Evolutionary conservation across 352 stramenopile genomes (phyloP).

Genomic region (Pythium monospermum): DNA sequence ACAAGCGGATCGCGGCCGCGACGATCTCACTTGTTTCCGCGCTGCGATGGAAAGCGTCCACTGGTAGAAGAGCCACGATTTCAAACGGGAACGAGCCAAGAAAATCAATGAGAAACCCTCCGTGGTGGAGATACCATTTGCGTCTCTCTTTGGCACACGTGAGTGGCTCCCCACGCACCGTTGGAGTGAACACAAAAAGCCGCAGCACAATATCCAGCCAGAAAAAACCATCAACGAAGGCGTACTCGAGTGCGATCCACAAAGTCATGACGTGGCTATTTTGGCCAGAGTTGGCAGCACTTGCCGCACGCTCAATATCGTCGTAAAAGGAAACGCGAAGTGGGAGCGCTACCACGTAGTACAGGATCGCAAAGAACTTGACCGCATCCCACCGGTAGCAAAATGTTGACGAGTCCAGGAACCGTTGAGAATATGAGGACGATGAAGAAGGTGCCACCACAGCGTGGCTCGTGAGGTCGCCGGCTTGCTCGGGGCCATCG

Average conservation of each 20-base stretch:
- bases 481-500: neutral
- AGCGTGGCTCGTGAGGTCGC: neutral
- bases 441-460: too few species aligned
- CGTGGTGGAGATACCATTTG: slow-evolving; percentile 20
- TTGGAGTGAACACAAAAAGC: slow-evolving; percentile 21
- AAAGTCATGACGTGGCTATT: slow-evolving; percentile 10
- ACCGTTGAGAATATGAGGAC: neutral
- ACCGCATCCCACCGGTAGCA: slow-evolving; percentile 25
- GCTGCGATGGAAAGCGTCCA: slow-evolving; percentile 10
- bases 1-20: slow-evolving; percentile 16
- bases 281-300: slow-evolving; percentile 8
- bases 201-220: slow-evolving; percentile 24
- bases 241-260: slow-evolving; percentile 27
- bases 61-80: slow-evolving; percentile 16
- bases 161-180: slow-evolving; percentile 15
- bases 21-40: slow-evolving; percentile 9
- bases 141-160: slow-evolving; percentile 4
- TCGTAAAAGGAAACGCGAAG: slow-evolving; percentile 27
- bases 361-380: slow-evolving; percentile 26
- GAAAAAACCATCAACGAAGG: slow-evolving; percentile 25
- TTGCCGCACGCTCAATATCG: slow-evolving; percentile 17
- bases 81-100: slow-evolving; percentile 26
- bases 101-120: slow-evolving; percentile 20
- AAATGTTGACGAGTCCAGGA: slow-evolving; percentile 20
- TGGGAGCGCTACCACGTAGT: slow-evolving; percentile 24